Evolutionary conservation across 306 rosid genomes (phyloP).

Genomic region (Cucumis cinereus): DNA sequence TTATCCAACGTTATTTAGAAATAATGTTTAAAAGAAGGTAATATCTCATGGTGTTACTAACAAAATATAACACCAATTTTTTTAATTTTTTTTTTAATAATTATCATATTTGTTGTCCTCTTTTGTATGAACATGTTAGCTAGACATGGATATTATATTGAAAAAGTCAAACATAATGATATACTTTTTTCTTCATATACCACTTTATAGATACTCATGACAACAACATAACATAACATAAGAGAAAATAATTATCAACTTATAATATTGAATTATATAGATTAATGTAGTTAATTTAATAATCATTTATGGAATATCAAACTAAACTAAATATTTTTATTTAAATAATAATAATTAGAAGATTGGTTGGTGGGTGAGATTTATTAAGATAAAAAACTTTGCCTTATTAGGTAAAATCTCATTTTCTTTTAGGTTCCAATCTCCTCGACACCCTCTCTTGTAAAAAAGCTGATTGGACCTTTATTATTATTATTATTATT

Average conservation of each 20-base stretch:
- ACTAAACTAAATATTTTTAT: not conserved
- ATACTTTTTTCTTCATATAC: not conserved
- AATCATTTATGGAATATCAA: not conserved
- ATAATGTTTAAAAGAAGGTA: too few species aligned
- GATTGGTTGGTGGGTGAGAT: not conserved
- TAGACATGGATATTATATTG: not conserved
- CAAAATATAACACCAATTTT: not conserved
- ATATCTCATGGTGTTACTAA: not conserved
- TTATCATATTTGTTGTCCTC: not conserved
- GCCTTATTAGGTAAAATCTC: not conserved
- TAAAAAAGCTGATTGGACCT: slow-evolving; percentile 5
- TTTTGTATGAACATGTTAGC: not conserved
- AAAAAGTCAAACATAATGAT: not conserved
- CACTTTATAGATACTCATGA: not conserved
- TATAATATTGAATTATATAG: not conserved
- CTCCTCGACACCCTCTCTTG: not conserved
- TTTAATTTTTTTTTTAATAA: too few species aligned
- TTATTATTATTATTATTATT: not conserved
- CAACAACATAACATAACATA: not conserved
- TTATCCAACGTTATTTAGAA: too few species aligned
- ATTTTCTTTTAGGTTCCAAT: slow-evolving; percentile 12
- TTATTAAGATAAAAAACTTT: not conserved
- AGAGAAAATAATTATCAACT: not conserved
- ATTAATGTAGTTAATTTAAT: not conserved
- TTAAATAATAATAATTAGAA: not conserved